Evolutionary conservation across 1,284 basidiomycete genomes (phyloP).

Genomic region (Sanghuangporus baumii): DNA sequence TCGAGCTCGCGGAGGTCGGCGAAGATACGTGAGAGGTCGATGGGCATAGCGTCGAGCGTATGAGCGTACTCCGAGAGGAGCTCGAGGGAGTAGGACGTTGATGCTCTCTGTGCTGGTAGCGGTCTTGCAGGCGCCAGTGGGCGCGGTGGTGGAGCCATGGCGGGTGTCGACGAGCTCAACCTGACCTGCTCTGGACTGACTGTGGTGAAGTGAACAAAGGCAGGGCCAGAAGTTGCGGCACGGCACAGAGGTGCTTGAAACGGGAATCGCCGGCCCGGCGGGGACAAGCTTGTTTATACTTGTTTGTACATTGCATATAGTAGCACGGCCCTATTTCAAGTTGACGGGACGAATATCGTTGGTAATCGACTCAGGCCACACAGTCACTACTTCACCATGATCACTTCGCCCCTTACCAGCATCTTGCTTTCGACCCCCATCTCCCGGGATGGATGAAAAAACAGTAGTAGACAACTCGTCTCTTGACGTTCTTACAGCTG

Average conservation of each 20-base stretch:
- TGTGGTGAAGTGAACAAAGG: not conserved
- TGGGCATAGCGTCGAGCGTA: slow-evolving; percentile 89
- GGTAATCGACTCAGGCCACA: too few relatives aligned
- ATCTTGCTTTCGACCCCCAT: too few relatives aligned
- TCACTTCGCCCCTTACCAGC: too few relatives aligned
- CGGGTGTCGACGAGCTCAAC: not conserved
- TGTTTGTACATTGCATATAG: too few relatives aligned
- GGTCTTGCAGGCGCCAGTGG: not conserved
- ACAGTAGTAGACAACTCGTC: too few relatives aligned
- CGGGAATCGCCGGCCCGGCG: too few relatives aligned
- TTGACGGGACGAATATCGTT: too few relatives aligned
- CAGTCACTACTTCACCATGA: too few relatives aligned
- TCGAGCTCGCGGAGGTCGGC: slow-evolving; percentile 97
- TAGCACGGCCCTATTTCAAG: too few relatives aligned
- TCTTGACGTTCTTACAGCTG: too few relatives aligned
- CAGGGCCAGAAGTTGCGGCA: not conserved
- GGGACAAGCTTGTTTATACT: too few relatives aligned
- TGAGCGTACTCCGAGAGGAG: slow-evolving; percentile 83
- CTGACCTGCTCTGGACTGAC: not conserved
- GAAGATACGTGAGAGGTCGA: slow-evolving; percentile 91
- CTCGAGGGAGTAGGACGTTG: slow-evolving; percentile 48
- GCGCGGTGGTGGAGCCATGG: not conserved
- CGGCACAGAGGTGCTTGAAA: not conserved
- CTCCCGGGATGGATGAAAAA: too few relatives aligned
- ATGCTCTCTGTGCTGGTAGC: not conserved